Percentiles rank a stretch among this genome's conserved stretches.
These are phyloP conservation scores for Pseudocercospora eumusae DNA, from an alignment of 2,329 filamentous ascomycete genomes.

Conservation along the genomic window DNA sequence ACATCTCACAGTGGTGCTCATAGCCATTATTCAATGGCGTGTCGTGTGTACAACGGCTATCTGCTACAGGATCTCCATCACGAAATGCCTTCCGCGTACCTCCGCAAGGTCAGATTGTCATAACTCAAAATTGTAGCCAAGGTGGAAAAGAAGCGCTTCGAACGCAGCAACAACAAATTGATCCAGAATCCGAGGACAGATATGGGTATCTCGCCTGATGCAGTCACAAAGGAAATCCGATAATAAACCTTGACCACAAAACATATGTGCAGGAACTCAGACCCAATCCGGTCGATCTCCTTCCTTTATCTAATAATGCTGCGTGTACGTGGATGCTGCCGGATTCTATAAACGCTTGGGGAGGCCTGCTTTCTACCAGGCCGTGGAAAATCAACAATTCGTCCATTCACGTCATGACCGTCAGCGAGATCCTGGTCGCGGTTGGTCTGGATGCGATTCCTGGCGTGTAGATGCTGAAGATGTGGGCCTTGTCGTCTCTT, in stretches of 20 bases:
- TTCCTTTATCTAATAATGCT: constrained; percentile 4
- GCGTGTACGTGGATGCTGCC: constrained; percentile 7
- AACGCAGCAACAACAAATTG: constrained; percentile 20
- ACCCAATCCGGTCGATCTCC: neutral
- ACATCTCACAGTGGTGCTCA: neutral
- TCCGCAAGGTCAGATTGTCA: neutral
- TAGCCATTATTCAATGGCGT: constrained; percentile 8
- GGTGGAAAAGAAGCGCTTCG: constrained; percentile 15
- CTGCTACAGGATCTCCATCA: neutral
- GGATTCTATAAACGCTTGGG: constrained; percentile 7
- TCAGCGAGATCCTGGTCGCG: constrained; percentile 29
- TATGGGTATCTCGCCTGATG: constrained; percentile 20
- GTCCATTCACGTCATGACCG: constrained; percentile 9
- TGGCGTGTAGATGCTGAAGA: constrained; percentile 16
- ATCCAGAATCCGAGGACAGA: constrained; percentile 11
- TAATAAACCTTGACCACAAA: constrained; percentile 10
- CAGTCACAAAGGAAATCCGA: constrained; percentile 4
- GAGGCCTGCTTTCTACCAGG: neutral
- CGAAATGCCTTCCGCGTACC: neutral
- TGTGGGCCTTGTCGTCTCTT: constrained; percentile 14
- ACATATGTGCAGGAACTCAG: constrained; percentile 17
- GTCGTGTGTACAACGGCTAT: constrained; percentile 10
- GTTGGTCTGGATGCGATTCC: constrained; percentile 23
- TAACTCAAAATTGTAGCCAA: neutral
- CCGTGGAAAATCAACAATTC: constrained; percentile 3